Base-by-base conservation (phyloP, 176 grass and related monocot genomes). In the Neostapfia colusana region DNA sequence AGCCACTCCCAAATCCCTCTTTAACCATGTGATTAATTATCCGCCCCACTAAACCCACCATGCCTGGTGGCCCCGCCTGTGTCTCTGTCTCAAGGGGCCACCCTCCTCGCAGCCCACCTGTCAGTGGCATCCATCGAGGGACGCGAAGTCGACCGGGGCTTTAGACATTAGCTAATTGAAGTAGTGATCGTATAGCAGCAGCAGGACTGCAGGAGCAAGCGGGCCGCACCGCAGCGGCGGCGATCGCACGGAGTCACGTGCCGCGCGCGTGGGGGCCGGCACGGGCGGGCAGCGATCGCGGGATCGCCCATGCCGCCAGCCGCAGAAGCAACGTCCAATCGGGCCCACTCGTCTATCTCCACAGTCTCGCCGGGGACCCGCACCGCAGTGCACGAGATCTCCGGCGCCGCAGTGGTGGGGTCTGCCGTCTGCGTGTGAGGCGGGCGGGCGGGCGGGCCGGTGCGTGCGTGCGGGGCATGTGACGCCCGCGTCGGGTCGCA, bases 1-100 rank as follows among this genome's bases (percentile, higher is more conserved):
- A 68, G 38, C 62, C 54, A 86, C 36, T 25, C 24, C 43, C 42
- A 63, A 83, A 73, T 83, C 53, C 69, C 42, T 35, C 51, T 43
- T 74, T 83, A 83, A 77, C 74, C 44, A 65, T 27, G 51, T 67
- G 42, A 88, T 79, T 83, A 67, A 53, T 10, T 69, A 69, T n/a
- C 73, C 24, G 18, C 37, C 4, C 62, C 70, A 69, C 38, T 80
- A 74, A 59, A 20, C 63, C 35, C 62, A 51, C 49, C 12, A 40
- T 49, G 42, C 9, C 53, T 7, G 2, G 58, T 31, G 57, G 23
- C 15, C 17, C 49, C 13, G 6, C 23, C 2, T 8, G 27, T 20
- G 26, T 21, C 26, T 0, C 73, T 72, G 85, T 24, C 73, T 35
- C 10, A 46, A 12, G 67, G 67, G 85, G 73, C 9, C 71, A 34